These are phyloP conservation scores for Globisporangium canariense DNA, from an alignment of 352 stramenopile genomes.

Conservation along the genomic window DNA sequence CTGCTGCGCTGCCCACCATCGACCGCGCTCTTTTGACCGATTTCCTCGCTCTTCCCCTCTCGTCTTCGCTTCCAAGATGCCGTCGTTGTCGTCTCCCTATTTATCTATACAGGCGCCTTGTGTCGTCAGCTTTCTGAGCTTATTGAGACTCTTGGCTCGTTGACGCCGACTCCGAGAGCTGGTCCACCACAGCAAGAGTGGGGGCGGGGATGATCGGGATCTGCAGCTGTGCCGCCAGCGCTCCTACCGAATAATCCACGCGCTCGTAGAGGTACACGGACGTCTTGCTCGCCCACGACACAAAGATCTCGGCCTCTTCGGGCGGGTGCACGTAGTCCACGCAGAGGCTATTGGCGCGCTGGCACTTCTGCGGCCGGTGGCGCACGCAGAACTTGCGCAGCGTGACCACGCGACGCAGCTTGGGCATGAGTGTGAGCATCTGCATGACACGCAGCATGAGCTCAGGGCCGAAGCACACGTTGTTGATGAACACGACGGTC, in stretches of 20 bases:
- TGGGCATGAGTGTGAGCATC: conserved; percentile 56
- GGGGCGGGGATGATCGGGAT: neutral
- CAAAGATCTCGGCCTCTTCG: conserved; percentile 58
- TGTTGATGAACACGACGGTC: conserved; percentile 87
- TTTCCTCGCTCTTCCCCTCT: neutral
- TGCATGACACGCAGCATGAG: conserved; percentile 73
- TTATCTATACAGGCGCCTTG: neutral
- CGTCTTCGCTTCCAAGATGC: neutral
- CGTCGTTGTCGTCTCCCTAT: neutral
- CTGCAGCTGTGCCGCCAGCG: conserved; percentile 37
- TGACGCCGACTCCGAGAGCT: neutral
- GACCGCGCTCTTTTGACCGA: neutral
- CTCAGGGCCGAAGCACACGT: conserved; percentile 74
- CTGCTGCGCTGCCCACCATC: conserved; percentile 3
- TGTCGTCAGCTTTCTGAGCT: neutral
- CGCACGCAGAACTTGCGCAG: conserved; percentile 80
- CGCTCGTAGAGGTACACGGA: conserved; percentile 74
- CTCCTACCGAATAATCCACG: conserved; percentile 37
- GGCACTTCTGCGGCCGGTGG: conserved; percentile 63
- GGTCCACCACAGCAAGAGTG: neutral
- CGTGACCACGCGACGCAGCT: conserved; percentile 65
- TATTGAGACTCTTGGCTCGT: conserved; percentile 1
- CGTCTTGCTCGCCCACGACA: conserved; percentile 80
- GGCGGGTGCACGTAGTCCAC: conserved; percentile 71
- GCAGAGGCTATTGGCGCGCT: conserved; percentile 49